These are phyloP conservation scores for Thermothelomyces thermophilus DNA, from an alignment of 2,329 filamentous ascomycete genomes.

Conservation along the genomic window DNA sequence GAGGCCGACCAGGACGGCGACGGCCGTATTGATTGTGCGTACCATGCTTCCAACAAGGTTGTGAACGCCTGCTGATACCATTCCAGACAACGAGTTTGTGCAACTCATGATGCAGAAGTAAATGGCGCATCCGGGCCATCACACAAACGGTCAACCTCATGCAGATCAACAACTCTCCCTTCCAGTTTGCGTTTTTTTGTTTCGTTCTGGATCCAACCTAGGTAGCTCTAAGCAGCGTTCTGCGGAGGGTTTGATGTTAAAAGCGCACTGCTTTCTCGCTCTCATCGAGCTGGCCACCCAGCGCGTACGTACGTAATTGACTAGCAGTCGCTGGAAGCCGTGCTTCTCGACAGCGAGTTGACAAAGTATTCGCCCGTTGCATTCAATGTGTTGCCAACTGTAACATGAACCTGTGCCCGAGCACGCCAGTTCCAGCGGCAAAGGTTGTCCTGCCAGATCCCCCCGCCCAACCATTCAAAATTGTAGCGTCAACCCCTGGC, in stretches of 20 bases:
- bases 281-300: conserved; percentile 1
- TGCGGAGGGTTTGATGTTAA: conserved; percentile 17
- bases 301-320: neutral
- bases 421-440: neutral
- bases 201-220: conserved; percentile 21
- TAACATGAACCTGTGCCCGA: no score
- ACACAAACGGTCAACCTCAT: conserved; percentile 6
- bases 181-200: conserved; percentile 20
- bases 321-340: neutral
- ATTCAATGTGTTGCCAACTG: neutral
- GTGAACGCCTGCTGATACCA: conserved; percentile 23
- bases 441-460: neutral
- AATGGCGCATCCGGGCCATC: conserved; percentile 24
- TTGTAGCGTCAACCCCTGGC: neutral
- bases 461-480: neutral
- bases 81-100: conserved; percentile 80
- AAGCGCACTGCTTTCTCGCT: conserved; percentile 13
- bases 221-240: conserved; percentile 16
- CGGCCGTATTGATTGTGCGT: conserved; percentile 79
- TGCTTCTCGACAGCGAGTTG: neutral
- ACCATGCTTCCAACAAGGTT: neutral
- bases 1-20: conserved; percentile 87
- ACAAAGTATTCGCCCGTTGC: neutral
- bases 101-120: conserved; percentile 97
- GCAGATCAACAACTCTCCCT: conserved; percentile 17